Evolutionary conservation across 345 rosid genomes (phyloP), one percentile per base, ranked within the genome.

Genomic region (Ceriops tagal): DNA sequence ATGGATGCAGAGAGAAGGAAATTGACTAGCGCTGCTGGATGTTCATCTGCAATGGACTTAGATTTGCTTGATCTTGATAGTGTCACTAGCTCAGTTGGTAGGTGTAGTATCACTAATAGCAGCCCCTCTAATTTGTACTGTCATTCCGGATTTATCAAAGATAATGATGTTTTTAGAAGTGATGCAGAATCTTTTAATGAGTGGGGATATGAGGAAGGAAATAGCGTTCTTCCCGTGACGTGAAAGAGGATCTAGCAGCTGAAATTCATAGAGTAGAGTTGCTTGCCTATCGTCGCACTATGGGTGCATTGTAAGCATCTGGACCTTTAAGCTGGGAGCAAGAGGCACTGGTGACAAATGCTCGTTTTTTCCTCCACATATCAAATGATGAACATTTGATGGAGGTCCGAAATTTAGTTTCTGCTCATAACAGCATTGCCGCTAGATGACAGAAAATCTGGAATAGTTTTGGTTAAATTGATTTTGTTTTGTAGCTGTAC

Each of bases 341-440:
- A 49, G 75, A 65, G 47, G 70, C 49, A 58, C 11, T 72, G 70
- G 59, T 47, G 60, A 65, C 70, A 32, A 72, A 58, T 26, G 60
- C 65, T 37, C 75, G 65, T 27, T 69, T 72, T 57, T 72, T 62
- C 70, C 75, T 72, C 70, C 49, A 72, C 35, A 65, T 65, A 56
- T 72, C 70, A 65, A 65, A 72, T 72, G 75, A 65, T 32, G 75
- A 72, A 72, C 75, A 72, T 65, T 58, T 72, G 75, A 62, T 62
- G 73, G 77, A 74, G 72, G 68, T 74, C 77, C 87, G 83, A 79
- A 88, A 81, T 76, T 78, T 90, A 66, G 83, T 84, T 80, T 86
- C 90, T 79, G 80, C 83, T 56, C 82, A 82, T 73, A 81, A 80
- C 78, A 77, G 81, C 63, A 73, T 83, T 65, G 73, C 83, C 34